Base-by-base conservation (phyloP, 1,284 basidiomycete species). In the Cerrena zonata region DNA sequence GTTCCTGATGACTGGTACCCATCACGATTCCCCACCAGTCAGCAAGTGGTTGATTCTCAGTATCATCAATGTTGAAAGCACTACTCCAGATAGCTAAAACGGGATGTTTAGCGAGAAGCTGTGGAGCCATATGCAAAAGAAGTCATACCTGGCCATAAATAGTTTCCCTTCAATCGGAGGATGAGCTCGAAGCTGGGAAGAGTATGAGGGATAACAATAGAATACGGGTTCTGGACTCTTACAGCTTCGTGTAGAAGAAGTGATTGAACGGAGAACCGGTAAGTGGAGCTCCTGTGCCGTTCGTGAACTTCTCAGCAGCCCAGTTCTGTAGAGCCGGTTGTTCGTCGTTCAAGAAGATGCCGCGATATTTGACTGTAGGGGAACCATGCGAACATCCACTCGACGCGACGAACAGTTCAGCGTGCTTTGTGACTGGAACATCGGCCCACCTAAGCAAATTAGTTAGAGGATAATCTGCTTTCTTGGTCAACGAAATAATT, bases 311-410 rank as follows among this genome's bases (percentile, higher is more conserved):
- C 52, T 80, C 79, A 58, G 75, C 71, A 58, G 78, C 79, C 79
- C 79, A 82, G 56, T 74, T 76, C 48, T 65, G 61, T 37, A 67
- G 53, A 21, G 65, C 68, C n/a, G 69, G 68, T 50, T 68, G 65
- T 49, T 67, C 66, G 47, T 68, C 65, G 49, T 67, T 75, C 49
- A 84, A 58, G 63, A 83, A 84, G 47, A 83, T 79, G 30, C 77
- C 84, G 25, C 84, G 76, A 57, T 84, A 87, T 61, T 87, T 82
- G 52, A 89, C 82, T 2, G 79, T 80, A 0, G 85, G 85, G 4
- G 74, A 65, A 22, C 82, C 84, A 62, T 87, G 84, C 5, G 76
- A 70, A 62, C 84, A 83, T 2, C 76, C 74, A 15, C 63, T 58
- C 13, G 74, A 62, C 1, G 70, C 58, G 38, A 83, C 74, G 54